These are phyloP conservation scores for Thelonectria discophora DNA, from an alignment of 2,329 filamentous ascomycete species.

Conservation along the genomic window DNA sequence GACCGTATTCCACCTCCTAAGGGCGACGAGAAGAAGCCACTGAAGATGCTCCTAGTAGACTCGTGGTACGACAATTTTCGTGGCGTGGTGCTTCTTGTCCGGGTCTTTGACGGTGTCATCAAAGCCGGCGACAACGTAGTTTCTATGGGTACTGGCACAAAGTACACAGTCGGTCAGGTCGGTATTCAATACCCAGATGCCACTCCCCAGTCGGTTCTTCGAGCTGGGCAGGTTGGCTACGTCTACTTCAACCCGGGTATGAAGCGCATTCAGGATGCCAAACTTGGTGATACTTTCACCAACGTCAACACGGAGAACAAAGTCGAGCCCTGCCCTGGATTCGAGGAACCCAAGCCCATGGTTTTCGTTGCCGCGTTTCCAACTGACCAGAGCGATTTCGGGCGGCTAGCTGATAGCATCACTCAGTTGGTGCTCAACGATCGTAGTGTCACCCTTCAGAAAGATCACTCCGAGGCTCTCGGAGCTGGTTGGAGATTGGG, in stretches of 20 bases:
- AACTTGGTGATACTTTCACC: slow-evolving; percentile 95
- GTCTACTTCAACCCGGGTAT: slow-evolving; percentile 98
- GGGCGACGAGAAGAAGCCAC: slow-evolving; percentile 75
- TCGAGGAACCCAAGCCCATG: slow-evolving; percentile 98
- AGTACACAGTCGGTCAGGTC: slow-evolving; percentile 94
- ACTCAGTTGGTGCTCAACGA: slow-evolving; percentile 94
- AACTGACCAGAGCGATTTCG: slow-evolving; percentile 87
- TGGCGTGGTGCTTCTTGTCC: slow-evolving; percentile 89
- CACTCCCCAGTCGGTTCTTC: slow-evolving; percentile 79
- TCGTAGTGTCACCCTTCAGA: slow-evolving; percentile 90
- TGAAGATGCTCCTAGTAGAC: slow-evolving; percentile 90
- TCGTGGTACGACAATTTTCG: slow-evolving; percentile 99
- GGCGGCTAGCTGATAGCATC: slow-evolving; percentile 91
- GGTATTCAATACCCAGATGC: slow-evolving; percentile 95
- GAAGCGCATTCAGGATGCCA: slow-evolving; percentile 95
- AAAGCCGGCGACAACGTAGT: slow-evolving; percentile 84
- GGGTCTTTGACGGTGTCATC: slow-evolving; percentile 89
- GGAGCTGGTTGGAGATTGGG: slow-evolving; percentile 94
- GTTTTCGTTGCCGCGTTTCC: slow-evolving; percentile 98
- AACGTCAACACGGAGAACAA: slow-evolving; percentile 77
- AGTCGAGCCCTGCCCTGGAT: slow-evolving; percentile 86
- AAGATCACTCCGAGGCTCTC: slow-evolving; percentile 92
- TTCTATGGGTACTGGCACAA: slow-evolving; percentile 86
- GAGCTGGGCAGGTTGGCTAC: slow-evolving; percentile 95
- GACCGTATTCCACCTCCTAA: slow-evolving; percentile 83